Conservation (phyloP, 495 filamentous ascomycete genomes). For the Talaromyces borbonicus region DNA sequence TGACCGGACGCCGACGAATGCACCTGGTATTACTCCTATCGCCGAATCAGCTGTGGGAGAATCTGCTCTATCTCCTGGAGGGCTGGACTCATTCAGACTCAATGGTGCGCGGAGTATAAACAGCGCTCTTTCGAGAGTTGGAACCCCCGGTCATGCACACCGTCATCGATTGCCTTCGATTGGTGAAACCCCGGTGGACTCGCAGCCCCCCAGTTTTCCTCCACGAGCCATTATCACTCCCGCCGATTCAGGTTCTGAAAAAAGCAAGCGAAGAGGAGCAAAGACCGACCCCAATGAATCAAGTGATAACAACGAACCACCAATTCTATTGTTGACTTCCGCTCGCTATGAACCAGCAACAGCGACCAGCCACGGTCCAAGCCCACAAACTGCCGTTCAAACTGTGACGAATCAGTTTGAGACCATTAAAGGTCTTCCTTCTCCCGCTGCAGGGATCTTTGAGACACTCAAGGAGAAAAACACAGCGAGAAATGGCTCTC, state of each 20-base stretch:
- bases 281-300: slow-evolving; percentile 21
- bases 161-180: slow-evolving; percentile 72
- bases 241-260: slow-evolving; percentile 40
- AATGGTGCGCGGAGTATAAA: slow-evolving; percentile 45
- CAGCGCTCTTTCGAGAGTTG: slow-evolving; percentile 62
- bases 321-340: slow-evolving; percentile 36
- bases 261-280: slow-evolving; percentile 25
- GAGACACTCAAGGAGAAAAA: slow-evolving; percentile 48
- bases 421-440: slow-evolving; percentile 44
- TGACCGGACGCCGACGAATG: slow-evolving; percentile 66
- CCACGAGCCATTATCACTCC: slow-evolving; percentile 29
- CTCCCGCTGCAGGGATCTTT: slow-evolving; percentile 47
- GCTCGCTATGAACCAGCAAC: slow-evolving; percentile 39
- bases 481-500: slow-evolving; percentile 56
- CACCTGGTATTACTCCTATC: slow-evolving; percentile 77
- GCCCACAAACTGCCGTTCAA: slow-evolving; percentile 45
- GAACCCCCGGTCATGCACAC: slow-evolving; percentile 59
- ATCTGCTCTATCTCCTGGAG: slow-evolving; percentile 71
- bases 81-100: slow-evolving; percentile 57
- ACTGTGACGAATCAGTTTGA: slow-evolving; percentile 29
- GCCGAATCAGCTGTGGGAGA: slow-evolving; percentile 81
- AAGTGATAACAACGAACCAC: slow-evolving; percentile 16
- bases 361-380: slow-evolving; percentile 30
- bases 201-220: slow-evolving; percentile 38
- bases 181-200: slow-evolving; percentile 61